A percentile compares a stretch with the other conserved stretches of the same genome.
These are phyloP conservation scores for Amanita pseudoporphyria DNA, from an alignment of 768 basidiomycete species.

Conservation along the genomic window DNA sequence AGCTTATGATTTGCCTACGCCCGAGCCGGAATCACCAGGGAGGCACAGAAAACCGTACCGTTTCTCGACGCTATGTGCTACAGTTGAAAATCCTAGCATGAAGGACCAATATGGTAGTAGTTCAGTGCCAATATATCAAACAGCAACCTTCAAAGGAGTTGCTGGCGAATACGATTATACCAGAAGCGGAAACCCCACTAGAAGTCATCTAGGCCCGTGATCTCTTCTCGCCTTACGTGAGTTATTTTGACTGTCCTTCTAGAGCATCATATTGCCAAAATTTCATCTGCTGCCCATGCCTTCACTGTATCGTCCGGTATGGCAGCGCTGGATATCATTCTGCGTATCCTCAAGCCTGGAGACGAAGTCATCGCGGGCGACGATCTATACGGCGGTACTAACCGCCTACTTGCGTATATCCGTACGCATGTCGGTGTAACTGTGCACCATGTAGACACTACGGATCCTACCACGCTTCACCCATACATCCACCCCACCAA, in stretches of 20 bases:
- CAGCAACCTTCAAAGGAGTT: conserved; percentile 95
- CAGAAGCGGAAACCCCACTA: conserved; percentile 92
- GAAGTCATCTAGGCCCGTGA: conserved; percentile 78
- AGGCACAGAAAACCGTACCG: conserved; percentile 64
- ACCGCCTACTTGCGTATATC: conserved; percentile 87
- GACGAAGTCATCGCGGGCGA: conserved; percentile 94
- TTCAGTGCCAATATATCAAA: conserved; percentile 96
- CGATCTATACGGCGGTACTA: conserved; percentile 96
- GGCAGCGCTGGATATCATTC: conserved; percentile 94
- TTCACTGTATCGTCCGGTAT: conserved; percentile 95
- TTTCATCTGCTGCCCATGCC: conserved; percentile 85
- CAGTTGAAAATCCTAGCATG: conserved; percentile 82
- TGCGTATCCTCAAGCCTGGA: conserved; percentile 91
- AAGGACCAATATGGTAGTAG: conserved; percentile 96
- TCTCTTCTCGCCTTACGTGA: conserved; percentile 6
- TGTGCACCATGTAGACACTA: conserved; percentile 93
- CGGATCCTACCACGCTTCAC: conserved; percentile 52
- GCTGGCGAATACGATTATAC: conserved; percentile 88
- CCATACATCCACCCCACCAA: conserved; percentile 60
- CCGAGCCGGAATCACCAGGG: conserved; percentile 71
- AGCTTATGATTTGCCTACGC: conserved; percentile 53
- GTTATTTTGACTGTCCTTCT: conserved; percentile 9
- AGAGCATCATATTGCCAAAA: conserved; percentile 98
- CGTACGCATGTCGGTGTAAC: conserved; percentile 79
- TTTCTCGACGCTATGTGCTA: conserved; percentile 88